These are phyloP conservation scores for Globisporangium viniferum DNA, from an alignment of 352 stramenopile species.

Conservation along the genomic window DNA sequence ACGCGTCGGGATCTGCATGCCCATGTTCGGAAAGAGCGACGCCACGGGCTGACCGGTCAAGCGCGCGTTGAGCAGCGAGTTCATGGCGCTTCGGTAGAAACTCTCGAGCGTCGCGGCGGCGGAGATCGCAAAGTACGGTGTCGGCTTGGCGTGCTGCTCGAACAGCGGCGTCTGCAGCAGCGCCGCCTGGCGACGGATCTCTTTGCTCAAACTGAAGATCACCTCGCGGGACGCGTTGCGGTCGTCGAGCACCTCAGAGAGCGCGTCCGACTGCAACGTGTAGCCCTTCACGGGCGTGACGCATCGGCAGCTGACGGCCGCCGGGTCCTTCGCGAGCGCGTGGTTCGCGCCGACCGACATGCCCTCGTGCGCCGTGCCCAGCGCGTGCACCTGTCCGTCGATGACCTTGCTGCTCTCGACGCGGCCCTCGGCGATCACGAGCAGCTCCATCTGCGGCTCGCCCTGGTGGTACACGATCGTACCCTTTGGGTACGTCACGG, in stretches of 20 bases:
- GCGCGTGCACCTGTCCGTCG: constrained; percentile 76
- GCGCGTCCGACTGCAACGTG: constrained; percentile 59
- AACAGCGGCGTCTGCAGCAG: constrained; percentile 87
- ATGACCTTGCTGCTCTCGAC: constrained; percentile 81
- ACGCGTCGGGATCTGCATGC: constrained; percentile 91
- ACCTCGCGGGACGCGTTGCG: constrained; percentile 74
- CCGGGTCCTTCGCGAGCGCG: constrained; percentile 72
- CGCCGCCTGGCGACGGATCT: constrained; percentile 84
- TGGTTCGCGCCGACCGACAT: constrained; percentile 78
- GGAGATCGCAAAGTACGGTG: constrained; percentile 88
- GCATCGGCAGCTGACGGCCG: constrained; percentile 74
- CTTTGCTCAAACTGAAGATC: constrained; percentile 84
- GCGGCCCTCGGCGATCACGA: constrained; percentile 63
- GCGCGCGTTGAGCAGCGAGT: constrained; percentile 89
- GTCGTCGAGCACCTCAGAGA: constrained; percentile 77
- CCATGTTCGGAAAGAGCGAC: constrained; percentile 92
- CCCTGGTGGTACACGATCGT: constrained; percentile 79
- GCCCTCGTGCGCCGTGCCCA: constrained; percentile 46
- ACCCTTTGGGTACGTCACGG: constrained; percentile 72
- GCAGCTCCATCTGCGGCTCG: constrained; percentile 74
- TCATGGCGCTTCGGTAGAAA: constrained; percentile 92
- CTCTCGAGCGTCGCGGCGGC: constrained; percentile 90
- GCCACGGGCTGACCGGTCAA: constrained; percentile 74
- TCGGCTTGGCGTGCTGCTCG: constrained; percentile 88
- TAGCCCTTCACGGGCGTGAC: constrained; percentile 80